Percentiles rank a stretch among this genome's conserved stretches.
These are phyloP conservation scores for Cubamyces sp. DNA, from an alignment of 768 basidiomycete genomes.

Conservation along the genomic window DNA sequence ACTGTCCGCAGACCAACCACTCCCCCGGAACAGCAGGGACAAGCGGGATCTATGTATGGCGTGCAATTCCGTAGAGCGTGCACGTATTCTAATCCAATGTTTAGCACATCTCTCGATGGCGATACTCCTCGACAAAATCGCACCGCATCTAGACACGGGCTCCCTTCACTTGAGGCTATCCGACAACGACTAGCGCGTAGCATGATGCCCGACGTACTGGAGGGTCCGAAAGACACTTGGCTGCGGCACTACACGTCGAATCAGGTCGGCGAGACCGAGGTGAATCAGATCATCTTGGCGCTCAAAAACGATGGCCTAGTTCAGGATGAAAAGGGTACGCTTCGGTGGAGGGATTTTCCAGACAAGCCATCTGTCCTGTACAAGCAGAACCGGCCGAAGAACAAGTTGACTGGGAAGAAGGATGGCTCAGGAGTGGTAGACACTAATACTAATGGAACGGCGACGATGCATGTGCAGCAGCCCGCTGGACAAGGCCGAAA, in stretches of 20 bases:
- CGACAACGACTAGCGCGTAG: not conserved
- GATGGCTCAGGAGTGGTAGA: not conserved
- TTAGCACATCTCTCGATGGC: not conserved
- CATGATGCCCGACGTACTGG: slow-evolving; percentile 1
- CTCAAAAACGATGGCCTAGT: slow-evolving; percentile 1
- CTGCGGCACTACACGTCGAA: slow-evolving; percentile 5
- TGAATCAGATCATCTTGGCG: not conserved
- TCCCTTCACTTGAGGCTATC: not conserved
- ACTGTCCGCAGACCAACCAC: not conserved
- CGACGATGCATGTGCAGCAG: slow-evolving; percentile 1
- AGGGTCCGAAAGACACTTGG: not conserved
- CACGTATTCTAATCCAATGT: not conserved
- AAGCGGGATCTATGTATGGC: not conserved
- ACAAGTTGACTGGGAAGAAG: not conserved
- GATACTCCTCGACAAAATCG: slow-evolving; percentile 1
- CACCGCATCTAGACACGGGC: not conserved
- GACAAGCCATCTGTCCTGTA: slow-evolving; percentile 3
- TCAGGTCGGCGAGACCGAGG: not conserved
- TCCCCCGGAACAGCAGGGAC: slow-evolving; percentile 1
- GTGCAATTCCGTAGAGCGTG: not conserved
- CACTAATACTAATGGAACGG: not conserved
- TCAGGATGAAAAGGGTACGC: not conserved
- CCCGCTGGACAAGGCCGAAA: not conserved
- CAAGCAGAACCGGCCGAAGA: too few species aligned
- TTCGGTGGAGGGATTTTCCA: slow-evolving; percentile 6